phyloP scores from a whole-genome alignment of 441 rosid species.

The Sinapis alba region DNA sequence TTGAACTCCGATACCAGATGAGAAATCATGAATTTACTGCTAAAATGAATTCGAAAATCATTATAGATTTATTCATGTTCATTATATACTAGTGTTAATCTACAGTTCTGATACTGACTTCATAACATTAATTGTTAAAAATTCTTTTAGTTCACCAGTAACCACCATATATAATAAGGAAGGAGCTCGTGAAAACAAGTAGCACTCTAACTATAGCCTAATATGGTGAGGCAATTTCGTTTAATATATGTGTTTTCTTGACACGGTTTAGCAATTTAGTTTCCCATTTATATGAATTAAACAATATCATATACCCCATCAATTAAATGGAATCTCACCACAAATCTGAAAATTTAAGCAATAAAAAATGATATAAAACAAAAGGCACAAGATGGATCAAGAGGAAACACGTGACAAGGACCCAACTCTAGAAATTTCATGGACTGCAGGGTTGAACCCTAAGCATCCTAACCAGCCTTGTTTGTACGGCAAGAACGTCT shows the following conservation, averaged over 20 bases:
- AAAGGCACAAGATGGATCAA: background rate
- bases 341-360: background rate
- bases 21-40: background rate
- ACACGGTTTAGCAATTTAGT: background rate
- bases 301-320: background rate
- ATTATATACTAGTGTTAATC: background rate
- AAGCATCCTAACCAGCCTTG: constrained; percentile 85
- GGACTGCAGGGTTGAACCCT: constrained; percentile 64
- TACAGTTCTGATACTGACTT: background rate
- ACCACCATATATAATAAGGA: background rate
- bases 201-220: background rate
- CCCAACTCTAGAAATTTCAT: constrained; percentile 72
- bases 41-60: background rate
- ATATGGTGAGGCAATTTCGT: background rate
- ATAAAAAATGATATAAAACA: background rate
- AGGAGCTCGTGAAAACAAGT: background rate
- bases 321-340: background rate
- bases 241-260: background rate
- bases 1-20: background rate
- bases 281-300: background rate
- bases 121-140: background rate
- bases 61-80: background rate
- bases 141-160: background rate
- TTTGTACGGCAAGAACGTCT: constrained; percentile 85
- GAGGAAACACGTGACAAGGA: constrained; percentile 64